These are phyloP conservation scores for Penicillium sp. DNA, from an alignment of 2,329 filamentous ascomycete genomes.

Conservation along the genomic window DNA sequence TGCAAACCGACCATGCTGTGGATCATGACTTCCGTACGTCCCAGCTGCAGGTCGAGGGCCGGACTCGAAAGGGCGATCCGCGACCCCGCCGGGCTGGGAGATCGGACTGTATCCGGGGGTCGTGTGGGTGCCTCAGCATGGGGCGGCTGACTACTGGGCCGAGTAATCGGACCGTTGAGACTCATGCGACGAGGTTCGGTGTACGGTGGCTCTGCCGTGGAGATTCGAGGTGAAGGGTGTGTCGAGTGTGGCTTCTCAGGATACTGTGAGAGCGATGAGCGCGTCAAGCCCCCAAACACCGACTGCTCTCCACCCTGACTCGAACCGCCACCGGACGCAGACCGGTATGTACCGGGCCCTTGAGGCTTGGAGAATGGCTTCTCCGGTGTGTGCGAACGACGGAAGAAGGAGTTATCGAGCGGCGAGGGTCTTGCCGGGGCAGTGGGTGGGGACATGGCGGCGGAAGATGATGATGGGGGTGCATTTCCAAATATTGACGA, in stretches of 20 bases:
- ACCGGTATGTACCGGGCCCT: conserved; percentile 37
- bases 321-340: conserved; percentile 37
- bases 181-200: conserved; percentile 44
- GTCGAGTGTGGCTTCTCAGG: conserved; percentile 37
- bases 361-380: conserved; percentile 56
- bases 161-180: conserved; percentile 44
- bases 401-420: conserved; percentile 62
- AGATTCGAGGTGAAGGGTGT: conserved; percentile 37
- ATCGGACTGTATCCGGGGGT: conserved; percentile 39
- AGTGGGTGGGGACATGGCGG: conserved; percentile 47
- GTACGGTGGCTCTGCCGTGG: conserved; percentile 36
- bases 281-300: conserved; percentile 35
- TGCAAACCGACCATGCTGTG: conserved; percentile 34
- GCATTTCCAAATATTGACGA: conserved; percentile 37
- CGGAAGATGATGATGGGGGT: conserved; percentile 34
- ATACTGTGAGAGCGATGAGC: conserved; percentile 34
- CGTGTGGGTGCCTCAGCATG: conserved; percentile 37
- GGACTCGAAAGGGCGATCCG: conserved; percentile 27
- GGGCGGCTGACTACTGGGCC: conserved; percentile 45
- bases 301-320: conserved; percentile 32
- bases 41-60: conserved; percentile 26
- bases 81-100: conserved; percentile 29
- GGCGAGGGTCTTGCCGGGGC: conserved; percentile 46
- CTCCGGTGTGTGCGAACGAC: conserved; percentile 73
- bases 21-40: conserved; percentile 34